Base-by-base conservation (phyloP, 257 asterid genomes). In the Haberlea rhodopensis region DNA sequence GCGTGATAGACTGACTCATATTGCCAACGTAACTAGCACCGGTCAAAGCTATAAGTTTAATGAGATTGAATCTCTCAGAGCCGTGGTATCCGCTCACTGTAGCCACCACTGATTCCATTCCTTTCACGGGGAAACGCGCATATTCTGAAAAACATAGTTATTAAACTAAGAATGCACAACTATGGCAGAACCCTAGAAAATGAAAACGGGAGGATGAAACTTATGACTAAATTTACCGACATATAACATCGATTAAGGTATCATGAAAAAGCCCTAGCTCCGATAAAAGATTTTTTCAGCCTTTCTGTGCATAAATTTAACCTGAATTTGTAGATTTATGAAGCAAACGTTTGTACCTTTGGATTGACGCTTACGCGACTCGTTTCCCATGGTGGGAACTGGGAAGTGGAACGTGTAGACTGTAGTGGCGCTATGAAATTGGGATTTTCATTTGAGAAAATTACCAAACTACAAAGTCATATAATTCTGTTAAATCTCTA, bases 91-190 rank as follows among this genome's bases (percentile, higher is more conserved):
- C 80, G 65, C 80, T 78, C 25, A 81, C 85, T 22, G 81, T 82
- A 49, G 87, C 91, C 34, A 91, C 37, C 21, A 89, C 91, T 25
- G 74, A 69, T 73, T 85, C 82, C 98, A 87, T 91, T 73, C 72
- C 94, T 71, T 67, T 26, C 57, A 79, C 69, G 2, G 77, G 79
- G 25, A 68, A 66, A 25, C 9, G 59, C 11, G 19, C 55, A 7
- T 71, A 54, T 31, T 53, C 83, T 76, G 70, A 2, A n/a, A n/a
- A 7, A 56, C 2, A 22, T 4, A 53, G 9, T 7, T 3, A 54
- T 25, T 22, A 18, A 27, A 27, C 57, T 11, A 22, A 56, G 9
- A 6, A 34, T 8, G 57, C 3, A 8, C 2, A 18, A n/a, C n/a
- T n/a, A n/a, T n/a, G n/a, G n/a, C n/a, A n/a, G n/a, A 66, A 16